Conservation (phyloP, 2,329 filamentous ascomycete genomes). For the Penicillium oxalicum region DNA sequence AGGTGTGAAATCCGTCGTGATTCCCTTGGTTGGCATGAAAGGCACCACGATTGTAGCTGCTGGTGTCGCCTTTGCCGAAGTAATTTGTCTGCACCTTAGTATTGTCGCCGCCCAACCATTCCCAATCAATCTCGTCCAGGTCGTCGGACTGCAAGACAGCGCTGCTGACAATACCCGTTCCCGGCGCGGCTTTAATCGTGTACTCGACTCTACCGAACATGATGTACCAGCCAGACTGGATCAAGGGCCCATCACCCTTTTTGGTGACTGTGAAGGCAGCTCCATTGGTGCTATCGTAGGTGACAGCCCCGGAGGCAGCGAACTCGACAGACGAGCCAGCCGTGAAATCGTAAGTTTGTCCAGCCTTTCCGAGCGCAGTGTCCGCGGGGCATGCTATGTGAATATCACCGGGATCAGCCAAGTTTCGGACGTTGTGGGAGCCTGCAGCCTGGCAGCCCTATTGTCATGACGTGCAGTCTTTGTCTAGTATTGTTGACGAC, state of each 20-base stretch:
- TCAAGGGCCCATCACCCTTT: constrained; percentile 76
- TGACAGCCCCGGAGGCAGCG: constrained; percentile 59
- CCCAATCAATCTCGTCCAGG: constrained; percentile 94
- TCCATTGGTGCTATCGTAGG: constrained; percentile 66
- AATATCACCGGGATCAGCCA: neutral
- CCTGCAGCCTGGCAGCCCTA: no score
- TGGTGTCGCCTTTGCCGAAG: constrained; percentile 86
- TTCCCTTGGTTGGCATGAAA: constrained; percentile 65
- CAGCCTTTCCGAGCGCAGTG: constrained; percentile 74
- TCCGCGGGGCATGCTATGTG: constrained; percentile 61
- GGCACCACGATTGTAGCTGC: constrained; percentile 78
- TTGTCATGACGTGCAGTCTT: no score
- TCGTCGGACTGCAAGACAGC: constrained; percentile 85
- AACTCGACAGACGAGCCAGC: constrained; percentile 74
- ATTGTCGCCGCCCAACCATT: constrained; percentile 79
- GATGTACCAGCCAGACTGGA: constrained; percentile 92
- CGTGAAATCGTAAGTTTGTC: constrained; percentile 71
- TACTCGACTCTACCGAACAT: constrained; percentile 95
- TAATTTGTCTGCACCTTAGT: constrained; percentile 91
- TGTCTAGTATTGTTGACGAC: constrained; percentile 8
- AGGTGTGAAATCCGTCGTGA: constrained; percentile 73
- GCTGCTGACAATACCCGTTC: constrained; percentile 87
- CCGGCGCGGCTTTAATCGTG: constrained; percentile 77
- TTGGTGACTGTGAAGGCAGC: constrained; percentile 72
- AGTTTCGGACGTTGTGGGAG: no score